phyloP scores from a whole-genome alignment of 1,284 basidiomycete genomes.

The Sphagnurus paluster region DNA sequence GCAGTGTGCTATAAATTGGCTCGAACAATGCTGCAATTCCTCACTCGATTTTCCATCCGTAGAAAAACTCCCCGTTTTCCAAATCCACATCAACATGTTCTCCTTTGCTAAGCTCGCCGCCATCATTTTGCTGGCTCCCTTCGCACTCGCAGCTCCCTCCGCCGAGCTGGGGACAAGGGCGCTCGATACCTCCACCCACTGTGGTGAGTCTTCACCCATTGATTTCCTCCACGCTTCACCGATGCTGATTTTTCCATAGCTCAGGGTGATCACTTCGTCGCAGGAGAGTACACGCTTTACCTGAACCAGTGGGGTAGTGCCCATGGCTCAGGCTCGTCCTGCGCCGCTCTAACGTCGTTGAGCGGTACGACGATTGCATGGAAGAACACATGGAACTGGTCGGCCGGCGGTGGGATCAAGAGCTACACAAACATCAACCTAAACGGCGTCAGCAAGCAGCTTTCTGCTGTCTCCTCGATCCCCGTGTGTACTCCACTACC shows the following conservation, averaged over 20 bases:
- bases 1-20: too few relatives aligned
- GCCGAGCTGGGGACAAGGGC: conserved; percentile 26
- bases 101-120: conserved; percentile 13
- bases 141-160: conserved; percentile 29
- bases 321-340: conserved; percentile 53
- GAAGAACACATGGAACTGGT: conserved; percentile 58
- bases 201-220: conserved; percentile 28
- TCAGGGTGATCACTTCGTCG: conserved; percentile 49
- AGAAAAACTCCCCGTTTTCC: too few relatives aligned
- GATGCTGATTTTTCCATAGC: conserved; percentile 28
- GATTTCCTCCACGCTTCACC: not conserved
- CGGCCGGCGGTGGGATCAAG: conserved; percentile 53
- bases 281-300: conserved; percentile 46
- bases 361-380: conserved; percentile 48
- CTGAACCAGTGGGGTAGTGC: conserved; percentile 54
- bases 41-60: not conserved
- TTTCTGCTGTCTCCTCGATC: conserved; percentile 55
- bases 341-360: conserved; percentile 50
- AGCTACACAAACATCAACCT: conserved; percentile 61
- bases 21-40: not conserved
- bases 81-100: conserved; percentile 6
- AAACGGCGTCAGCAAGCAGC: conserved; percentile 50
- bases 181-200: conserved; percentile 33
- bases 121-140: conserved; percentile 19
- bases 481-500: too few relatives aligned